Conservation (phyloP, 2,329 filamentous ascomycete genomes). For the Meredithiella fracta region DNA sequence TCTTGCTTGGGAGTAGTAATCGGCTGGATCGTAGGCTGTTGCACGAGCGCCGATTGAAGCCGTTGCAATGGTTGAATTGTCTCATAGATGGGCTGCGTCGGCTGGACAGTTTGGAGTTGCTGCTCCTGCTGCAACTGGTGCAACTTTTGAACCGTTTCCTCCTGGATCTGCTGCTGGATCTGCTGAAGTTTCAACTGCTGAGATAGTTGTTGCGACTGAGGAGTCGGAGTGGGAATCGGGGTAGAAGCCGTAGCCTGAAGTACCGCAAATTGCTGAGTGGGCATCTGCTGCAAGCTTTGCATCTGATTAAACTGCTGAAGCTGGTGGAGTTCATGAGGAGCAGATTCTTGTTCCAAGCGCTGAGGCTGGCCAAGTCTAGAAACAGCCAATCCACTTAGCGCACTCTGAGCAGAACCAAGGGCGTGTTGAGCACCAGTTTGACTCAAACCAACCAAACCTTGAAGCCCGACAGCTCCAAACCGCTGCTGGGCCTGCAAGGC, state of each 20-base stretch:
- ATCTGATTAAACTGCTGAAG: conserved; percentile 18
- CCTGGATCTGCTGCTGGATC: conserved; percentile 10
- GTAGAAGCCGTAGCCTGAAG: not conserved
- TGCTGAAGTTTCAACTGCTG: not conserved
- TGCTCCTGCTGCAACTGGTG: conserved; percentile 16
- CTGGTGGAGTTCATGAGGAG: conserved; percentile 15
- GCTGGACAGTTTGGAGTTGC: conserved; percentile 9
- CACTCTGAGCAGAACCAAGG: conserved; percentile 15
- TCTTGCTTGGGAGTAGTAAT: conserved; percentile 9
- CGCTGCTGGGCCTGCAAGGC: conserved; percentile 16
- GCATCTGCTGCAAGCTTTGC: conserved; percentile 19
- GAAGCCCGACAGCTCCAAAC: conserved; percentile 12
- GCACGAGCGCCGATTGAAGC: not conserved
- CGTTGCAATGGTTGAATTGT: conserved; percentile 13
- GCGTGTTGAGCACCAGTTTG: conserved; percentile 19
- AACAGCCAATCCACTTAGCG: conserved; percentile 14
- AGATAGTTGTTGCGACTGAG: conserved; percentile 4
- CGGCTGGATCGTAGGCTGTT: not conserved
- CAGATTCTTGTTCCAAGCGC: conserved; percentile 3
- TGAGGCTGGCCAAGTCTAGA: not conserved
- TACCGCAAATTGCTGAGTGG: conserved; percentile 17
- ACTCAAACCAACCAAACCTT: conserved; percentile 19
- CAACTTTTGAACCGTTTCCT: conserved; percentile 10
- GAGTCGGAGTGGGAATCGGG: conserved; percentile 12
- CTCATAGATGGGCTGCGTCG: too few relatives aligned